A percentile compares a stretch with the other conserved stretches of the same genome.
phyloP scores from a whole-genome alignment of 1,139 yeast genomes.

The Scheffersomyces titani region DNA sequence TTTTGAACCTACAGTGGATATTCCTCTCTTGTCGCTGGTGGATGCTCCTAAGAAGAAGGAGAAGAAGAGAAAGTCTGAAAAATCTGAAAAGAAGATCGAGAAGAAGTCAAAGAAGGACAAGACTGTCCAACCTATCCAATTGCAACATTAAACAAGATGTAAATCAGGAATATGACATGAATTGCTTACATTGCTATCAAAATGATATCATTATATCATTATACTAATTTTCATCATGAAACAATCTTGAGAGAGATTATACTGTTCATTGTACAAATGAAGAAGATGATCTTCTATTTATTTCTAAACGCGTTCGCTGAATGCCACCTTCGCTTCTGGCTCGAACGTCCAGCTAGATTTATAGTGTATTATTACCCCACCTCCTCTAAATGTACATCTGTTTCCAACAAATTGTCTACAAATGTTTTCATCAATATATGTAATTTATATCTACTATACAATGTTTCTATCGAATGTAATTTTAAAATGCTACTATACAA shows the following conservation, averaged over 20 bases:
- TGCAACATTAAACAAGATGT: not conserved
- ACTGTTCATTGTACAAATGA: too few species aligned
- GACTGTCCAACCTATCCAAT: not conserved
- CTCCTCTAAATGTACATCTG: not conserved
- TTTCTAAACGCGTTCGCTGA: not conserved
- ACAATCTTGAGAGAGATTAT: not conserved
- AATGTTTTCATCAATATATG: not conserved
- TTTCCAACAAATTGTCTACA: not conserved
- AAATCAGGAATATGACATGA: too few species aligned
- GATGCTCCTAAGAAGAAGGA: constrained; percentile 19
- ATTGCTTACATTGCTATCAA: not conserved
- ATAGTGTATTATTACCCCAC: not conserved
- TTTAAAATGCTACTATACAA: not conserved
- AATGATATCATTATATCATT: not conserved
- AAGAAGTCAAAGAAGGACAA: constrained; percentile 12
- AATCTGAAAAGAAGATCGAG: constrained; percentile 14
- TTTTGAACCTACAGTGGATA: constrained; percentile 13
- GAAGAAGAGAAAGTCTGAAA: constrained; percentile 21
- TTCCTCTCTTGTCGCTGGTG: not conserved
- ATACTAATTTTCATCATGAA: not conserved
- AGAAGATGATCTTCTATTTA: not conserved
- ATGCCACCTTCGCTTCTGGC: not conserved
- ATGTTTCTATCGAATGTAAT: not conserved
- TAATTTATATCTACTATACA: not conserved
- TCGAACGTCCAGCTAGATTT: not conserved